phyloP scores from a whole-genome alignment of 192 early-diverging fungal species.

The Umbelopsis sp. region DNA sequence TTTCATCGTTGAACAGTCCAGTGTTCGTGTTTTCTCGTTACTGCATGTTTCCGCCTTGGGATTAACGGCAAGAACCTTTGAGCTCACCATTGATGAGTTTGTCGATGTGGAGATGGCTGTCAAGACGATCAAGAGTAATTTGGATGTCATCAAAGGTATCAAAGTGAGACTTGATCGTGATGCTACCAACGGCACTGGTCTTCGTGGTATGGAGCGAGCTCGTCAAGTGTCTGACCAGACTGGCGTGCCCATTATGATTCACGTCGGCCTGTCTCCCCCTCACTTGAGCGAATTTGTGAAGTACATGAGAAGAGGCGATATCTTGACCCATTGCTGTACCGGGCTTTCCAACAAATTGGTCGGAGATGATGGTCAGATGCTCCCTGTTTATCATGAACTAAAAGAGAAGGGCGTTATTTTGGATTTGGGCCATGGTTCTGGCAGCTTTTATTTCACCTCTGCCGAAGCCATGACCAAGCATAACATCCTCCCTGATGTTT shows the following conservation, averaged over 20 bases:
- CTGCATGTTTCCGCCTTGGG: slow-evolving; percentile 29
- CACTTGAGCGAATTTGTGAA: slow-evolving; percentile 19
- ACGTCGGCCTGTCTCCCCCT: slow-evolving; percentile 28
- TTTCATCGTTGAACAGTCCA: slow-evolving; percentile 23
- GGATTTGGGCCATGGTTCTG: slow-evolving; percentile 33
- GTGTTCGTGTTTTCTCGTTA: slow-evolving; percentile 24
- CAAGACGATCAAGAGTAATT: slow-evolving; percentile 18
- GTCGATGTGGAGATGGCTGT: slow-evolving; percentile 29
- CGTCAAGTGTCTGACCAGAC: slow-evolving; percentile 25
- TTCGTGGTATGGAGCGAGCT: slow-evolving; percentile 26
- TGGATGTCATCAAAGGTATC: slow-evolving; percentile 27
- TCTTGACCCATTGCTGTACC: slow-evolving; percentile 34
- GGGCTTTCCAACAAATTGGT: slow-evolving; percentile 30
- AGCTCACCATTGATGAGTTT: slow-evolving; percentile 25
- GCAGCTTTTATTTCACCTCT: slow-evolving; percentile 30
- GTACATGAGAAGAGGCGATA: slow-evolving; percentile 30
- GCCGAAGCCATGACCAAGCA: slow-evolving; percentile 23
- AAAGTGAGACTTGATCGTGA: slow-evolving; percentile 30
- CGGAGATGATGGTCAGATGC: slow-evolving; percentile 14
- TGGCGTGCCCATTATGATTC: slow-evolving; percentile 32
- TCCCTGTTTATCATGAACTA: slow-evolving; percentile 17
- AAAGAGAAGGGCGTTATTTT: slow-evolving; percentile 30
- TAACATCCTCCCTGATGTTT: slow-evolving; percentile 25
- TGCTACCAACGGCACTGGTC: slow-evolving; percentile 22
- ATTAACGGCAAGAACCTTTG: slow-evolving; percentile 25